phyloP scores from a whole-genome alignment of 768 basidiomycete genomes.

The Scleroderma citrinum region DNA sequence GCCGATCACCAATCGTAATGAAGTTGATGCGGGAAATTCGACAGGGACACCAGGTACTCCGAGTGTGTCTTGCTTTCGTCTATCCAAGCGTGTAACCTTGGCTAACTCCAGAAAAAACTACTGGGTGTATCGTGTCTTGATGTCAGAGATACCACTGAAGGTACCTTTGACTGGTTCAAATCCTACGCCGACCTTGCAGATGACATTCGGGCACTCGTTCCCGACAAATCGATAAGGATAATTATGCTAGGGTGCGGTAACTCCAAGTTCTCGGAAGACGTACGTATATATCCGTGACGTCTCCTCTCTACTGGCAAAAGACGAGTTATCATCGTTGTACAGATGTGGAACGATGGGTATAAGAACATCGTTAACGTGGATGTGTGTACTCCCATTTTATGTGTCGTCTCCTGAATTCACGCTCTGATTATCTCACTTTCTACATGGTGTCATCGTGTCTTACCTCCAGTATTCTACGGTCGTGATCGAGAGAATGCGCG shows the following conservation, averaged over 20 bases:
- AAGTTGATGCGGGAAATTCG: background rate
- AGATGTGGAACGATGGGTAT: slow-evolving; percentile 91
- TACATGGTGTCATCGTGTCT: background rate
- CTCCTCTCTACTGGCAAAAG: background rate
- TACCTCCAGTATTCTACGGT: slow-evolving; percentile 61
- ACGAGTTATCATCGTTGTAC: slow-evolving; percentile 1
- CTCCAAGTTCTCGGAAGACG: slow-evolving; percentile 74
- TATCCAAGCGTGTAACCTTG: background rate
- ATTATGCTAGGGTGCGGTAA: slow-evolving; percentile 85
- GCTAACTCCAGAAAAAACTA: background rate
- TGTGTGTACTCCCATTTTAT: slow-evolving; percentile 33
- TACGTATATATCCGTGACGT: slow-evolving; percentile 25
- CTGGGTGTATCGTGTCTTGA: slow-evolving; percentile 4
- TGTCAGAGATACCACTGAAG: slow-evolving; percentile 51
- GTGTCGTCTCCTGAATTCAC: background rate
- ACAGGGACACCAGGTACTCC: slow-evolving; percentile 66
- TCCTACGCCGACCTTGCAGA: slow-evolving; percentile 67
- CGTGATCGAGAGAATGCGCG: slow-evolving; percentile 69
- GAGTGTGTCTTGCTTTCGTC: slow-evolving; percentile 36
- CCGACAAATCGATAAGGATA: slow-evolving; percentile 53
- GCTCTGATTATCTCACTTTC: background rate
- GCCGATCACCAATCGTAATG: background rate
- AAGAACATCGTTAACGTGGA: slow-evolving; percentile 75
- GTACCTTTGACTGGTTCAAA: slow-evolving; percentile 83
- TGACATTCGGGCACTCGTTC: slow-evolving; percentile 56